These are phyloP conservation scores for Mesembryanthemum crystallinum DNA, from an alignment of 148 eudicot genomes.

Conservation along the genomic window DNA sequence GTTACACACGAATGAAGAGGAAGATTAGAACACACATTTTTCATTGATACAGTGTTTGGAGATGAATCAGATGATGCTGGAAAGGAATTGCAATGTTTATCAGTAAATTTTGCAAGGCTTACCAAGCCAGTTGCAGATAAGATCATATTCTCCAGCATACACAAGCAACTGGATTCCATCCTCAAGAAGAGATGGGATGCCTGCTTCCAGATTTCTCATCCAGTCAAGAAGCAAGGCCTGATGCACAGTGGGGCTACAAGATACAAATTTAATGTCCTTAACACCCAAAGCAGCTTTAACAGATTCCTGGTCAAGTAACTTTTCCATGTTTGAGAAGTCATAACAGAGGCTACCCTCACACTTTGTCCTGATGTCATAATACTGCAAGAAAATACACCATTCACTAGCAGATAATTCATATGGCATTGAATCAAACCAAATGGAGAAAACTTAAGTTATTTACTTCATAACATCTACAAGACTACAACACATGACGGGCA, in stretches of 20 bases:
- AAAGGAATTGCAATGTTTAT: neutral
- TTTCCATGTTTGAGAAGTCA: conserved; percentile 82
- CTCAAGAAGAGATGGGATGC: conserved; percentile 84
- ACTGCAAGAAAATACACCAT: conserved; percentile 43
- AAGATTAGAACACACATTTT: neutral
- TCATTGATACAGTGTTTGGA: neutral
- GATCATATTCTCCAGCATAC: conserved; percentile 96
- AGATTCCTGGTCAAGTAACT: conserved; percentile 54
- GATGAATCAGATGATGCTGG: neutral
- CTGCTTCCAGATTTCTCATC: conserved; percentile 94
- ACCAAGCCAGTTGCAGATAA: conserved; percentile 99
- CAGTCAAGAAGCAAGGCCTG: conserved; percentile 83
- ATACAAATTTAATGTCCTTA: conserved; percentile 72
- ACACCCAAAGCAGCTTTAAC: conserved; percentile 76
- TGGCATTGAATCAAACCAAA: neutral
- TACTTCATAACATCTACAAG: neutral
- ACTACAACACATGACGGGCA: neutral
- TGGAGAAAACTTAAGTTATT: neutral
- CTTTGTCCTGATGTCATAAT: conserved; percentile 85
- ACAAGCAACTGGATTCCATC: conserved; percentile 76
- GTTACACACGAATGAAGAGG: neutral
- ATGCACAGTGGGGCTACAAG: conserved; percentile 86
- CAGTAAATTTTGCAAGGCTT: conserved; percentile 15
- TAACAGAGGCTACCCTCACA: conserved; percentile 87
- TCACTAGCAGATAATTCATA: neutral